These are phyloP conservation scores for Kodamaea kakaduensis DNA, from an alignment of 805 yeast species.

Conservation along the genomic window DNA sequence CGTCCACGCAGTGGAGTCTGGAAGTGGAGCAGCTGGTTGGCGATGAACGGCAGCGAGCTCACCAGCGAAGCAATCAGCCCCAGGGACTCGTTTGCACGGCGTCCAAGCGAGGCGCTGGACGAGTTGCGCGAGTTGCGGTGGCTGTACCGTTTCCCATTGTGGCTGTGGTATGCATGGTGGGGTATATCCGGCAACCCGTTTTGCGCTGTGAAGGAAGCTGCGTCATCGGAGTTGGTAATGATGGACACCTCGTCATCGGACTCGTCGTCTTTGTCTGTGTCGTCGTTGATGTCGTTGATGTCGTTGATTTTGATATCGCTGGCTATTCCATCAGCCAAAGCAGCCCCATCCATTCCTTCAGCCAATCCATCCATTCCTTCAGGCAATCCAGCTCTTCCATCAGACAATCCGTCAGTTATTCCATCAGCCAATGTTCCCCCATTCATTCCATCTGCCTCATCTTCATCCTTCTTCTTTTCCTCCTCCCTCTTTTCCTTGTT, in stretches of 20 bases:
- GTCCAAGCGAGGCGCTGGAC: constrained; percentile 48
- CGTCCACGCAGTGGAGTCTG: constrained; percentile 5
- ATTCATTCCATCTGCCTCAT: constrained; percentile 8
- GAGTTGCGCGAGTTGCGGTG: constrained; percentile 92
- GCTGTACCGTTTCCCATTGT: constrained; percentile 97
- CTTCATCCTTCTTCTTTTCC: constrained; percentile 3
- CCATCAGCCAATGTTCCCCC: neutral
- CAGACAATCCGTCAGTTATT: neutral
- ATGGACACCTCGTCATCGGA: constrained; percentile 10
- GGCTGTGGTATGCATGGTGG: constrained; percentile 80
- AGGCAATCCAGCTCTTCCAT: too few species aligned
- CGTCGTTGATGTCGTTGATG: neutral
- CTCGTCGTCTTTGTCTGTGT: constrained; percentile 2
- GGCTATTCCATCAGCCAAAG: neutral
- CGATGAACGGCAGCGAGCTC: constrained; percentile 6
- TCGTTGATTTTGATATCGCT: too few species aligned
- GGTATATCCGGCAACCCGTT: constrained; percentile 5
- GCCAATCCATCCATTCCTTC: too few species aligned
- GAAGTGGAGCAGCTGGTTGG: constrained; percentile 1
- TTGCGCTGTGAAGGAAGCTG: constrained; percentile 7
- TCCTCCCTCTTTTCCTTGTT: constrained; percentile 16
- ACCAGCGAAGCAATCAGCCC: constrained; percentile 2
- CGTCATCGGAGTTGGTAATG: constrained; percentile 10
- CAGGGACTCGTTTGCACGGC: neutral
- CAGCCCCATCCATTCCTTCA: neutral